Evolutionary conservation across 441 rosid species (phyloP).

Genomic region (Aquilaria agallochum): DNA sequence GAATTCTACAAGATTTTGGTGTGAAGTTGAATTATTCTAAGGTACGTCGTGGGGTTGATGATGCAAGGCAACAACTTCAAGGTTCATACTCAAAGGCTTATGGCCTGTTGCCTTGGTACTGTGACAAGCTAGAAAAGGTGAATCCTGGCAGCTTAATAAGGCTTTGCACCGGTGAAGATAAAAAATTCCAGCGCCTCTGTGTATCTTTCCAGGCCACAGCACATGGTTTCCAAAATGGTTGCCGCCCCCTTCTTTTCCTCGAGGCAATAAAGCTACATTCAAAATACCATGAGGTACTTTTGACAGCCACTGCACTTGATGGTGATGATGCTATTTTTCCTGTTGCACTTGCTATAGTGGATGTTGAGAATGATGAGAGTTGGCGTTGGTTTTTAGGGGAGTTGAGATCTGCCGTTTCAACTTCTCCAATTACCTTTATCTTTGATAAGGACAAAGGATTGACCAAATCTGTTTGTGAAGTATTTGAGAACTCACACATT

Average conservation of each 20-base stretch:
- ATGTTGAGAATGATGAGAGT: slow-evolving; percentile 62
- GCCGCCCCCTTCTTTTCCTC: slow-evolving; percentile 86
- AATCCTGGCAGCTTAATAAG: slow-evolving; percentile 74
- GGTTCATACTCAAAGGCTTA: slow-evolving; percentile 83
- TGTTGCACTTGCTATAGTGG: slow-evolving; percentile 75
- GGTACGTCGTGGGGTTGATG: slow-evolving; percentile 87
- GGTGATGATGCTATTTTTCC: slow-evolving; percentile 78
- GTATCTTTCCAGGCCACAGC: slow-evolving; percentile 60
- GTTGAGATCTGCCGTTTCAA: slow-evolving; percentile 51
- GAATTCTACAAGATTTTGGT: slow-evolving; percentile 74
- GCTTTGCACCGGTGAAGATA: slow-evolving; percentile 51
- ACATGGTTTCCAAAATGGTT: slow-evolving; percentile 71
- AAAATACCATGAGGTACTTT: slow-evolving; percentile 74
- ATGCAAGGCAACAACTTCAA: slow-evolving; percentile 81
- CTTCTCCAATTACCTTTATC: slow-evolving; percentile 65
- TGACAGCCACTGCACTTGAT: slow-evolving; percentile 82
- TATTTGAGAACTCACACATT: slow-evolving; percentile 64
- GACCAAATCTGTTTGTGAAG: slow-evolving; percentile 45
- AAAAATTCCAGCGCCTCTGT: slow-evolving; percentile 72
- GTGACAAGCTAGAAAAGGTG: slow-evolving; percentile 54
- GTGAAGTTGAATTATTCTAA: slow-evolving; percentile 68
- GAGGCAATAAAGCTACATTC: slow-evolving; percentile 70
- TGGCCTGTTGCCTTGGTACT: slow-evolving; percentile 62
- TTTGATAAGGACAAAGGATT: slow-evolving; percentile 78
- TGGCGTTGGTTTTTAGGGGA: slow-evolving; percentile 90